Evolutionary conservation across 164 flowering plant species (phyloP).

Genomic region (Magnolia officinalis): DNA sequence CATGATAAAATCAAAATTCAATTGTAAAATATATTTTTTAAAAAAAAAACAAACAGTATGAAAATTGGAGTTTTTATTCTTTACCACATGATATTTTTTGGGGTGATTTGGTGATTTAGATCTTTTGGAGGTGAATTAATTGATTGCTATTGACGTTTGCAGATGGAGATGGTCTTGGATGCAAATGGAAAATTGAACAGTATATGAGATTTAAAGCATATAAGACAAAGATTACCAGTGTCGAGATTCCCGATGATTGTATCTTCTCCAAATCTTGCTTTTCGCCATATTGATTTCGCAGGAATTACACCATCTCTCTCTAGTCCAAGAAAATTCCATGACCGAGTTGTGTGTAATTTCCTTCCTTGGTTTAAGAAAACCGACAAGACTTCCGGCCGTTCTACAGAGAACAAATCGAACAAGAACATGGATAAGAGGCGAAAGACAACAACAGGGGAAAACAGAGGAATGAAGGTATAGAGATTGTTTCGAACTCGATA

Average conservation of each 20-base stretch:
- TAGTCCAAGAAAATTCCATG: constrained; percentile 61
- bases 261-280: constrained; percentile 68
- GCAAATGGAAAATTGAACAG: not conserved
- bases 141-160: no score
- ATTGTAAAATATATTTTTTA: no score
- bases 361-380: constrained; percentile 45
- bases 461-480: not conserved
- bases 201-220: not conserved
- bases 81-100: no score
- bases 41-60: not conserved
- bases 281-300: constrained; percentile 44
- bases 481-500: constrained; percentile 36
- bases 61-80: not conserved
- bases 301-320: constrained; percentile 32
- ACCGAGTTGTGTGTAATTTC: constrained; percentile 57
- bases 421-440: not conserved
- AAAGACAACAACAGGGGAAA: not conserved
- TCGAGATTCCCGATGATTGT: constrained; percentile 68
- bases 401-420: constrained; percentile 27
- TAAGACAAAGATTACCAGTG: constrained; percentile 38
- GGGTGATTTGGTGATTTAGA: not conserved
- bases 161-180: not conserved
- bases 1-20: no score
- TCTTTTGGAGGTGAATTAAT: not conserved
- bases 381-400: constrained; percentile 58